Evolutionary conservation across 2,329 filamentous ascomycete genomes (phyloP), one percentile per base, ranked within the genome.

Genomic region (Botrytis deweyae): DNA sequence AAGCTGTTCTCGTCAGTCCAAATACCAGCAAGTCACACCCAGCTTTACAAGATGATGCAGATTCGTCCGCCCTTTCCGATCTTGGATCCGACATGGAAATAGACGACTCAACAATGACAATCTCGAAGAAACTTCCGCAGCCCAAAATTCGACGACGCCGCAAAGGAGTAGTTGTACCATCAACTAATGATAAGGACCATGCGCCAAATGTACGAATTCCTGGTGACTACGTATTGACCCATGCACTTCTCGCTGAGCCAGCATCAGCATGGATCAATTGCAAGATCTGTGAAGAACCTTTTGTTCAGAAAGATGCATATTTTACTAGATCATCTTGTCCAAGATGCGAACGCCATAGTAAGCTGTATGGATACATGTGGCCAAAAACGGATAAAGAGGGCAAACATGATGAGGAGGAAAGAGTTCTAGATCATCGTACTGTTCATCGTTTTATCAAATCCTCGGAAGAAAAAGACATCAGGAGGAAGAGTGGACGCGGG

Each of bases 291-390:
- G 88, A 89, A 68, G 87, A 88, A 1, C 89, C 91, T 74, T 99
- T 98, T 81, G 92, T 98, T 9, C 95, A 98, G 82, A 87, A 90
- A 59, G 92, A 98, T 76, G 94, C 93, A 0, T 98, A 97, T 81
- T 91, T 91, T 77, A 98, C 95, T 1, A 90, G 92, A 70, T 90
- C 92, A 67, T 92, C 93, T 25, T 99, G 96, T 81, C 95, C 94
- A 6, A 90, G 96, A 10, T 99, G 96, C 82, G 96, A 99, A 84
- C 89, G 96, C 0, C 96, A 99, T 81, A 97, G 93, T 25, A 98
- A 97, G 84, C 85, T 99, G 0, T 99, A 98, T 81, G 97, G 97
- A 0, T 98, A 93, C 80, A 87, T 92, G 73, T 99, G 96, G 96
- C 96, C 96, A 9, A 98, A 99, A 85, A 98, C 96, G 0, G 92